These are phyloP conservation scores for Pestalotiopsis sp. DNA, from an alignment of 2,329 filamentous ascomycete genomes.

Conservation along the genomic window DNA sequence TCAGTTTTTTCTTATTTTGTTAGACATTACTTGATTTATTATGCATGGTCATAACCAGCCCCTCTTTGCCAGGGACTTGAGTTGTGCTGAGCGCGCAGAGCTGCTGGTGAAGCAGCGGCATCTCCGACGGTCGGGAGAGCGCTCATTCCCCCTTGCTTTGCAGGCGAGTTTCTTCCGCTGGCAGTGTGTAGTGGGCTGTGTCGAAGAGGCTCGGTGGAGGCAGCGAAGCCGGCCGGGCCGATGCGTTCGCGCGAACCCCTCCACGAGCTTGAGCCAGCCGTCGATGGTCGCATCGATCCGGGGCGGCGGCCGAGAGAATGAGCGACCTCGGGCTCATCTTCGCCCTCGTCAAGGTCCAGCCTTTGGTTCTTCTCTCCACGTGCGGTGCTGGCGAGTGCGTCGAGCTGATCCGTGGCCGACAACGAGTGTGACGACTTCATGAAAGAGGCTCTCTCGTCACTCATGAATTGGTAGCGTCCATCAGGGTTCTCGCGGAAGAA, in stretches of 20 bases:
- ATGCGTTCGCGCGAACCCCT: conserved; percentile 35
- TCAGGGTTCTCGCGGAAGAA: conserved; percentile 93
- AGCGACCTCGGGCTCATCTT: conserved; percentile 68
- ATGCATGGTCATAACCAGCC: conserved; percentile 49
- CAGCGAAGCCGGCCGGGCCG: background rate
- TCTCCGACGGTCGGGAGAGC: background rate
- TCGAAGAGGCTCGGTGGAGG: background rate
- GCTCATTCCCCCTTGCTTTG: background rate
- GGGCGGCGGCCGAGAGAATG: conserved; percentile 53
- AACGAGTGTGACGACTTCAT: conserved; percentile 94
- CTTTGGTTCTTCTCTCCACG: conserved; percentile 72
- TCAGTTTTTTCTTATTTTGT: background rate
- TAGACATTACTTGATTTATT: background rate
- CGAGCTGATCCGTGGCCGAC: conserved; percentile 77
- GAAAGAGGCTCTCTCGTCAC: conserved; percentile 92
- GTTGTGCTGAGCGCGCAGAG: conserved; percentile 40
- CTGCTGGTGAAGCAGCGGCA: conserved; percentile 29
- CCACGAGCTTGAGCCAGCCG: conserved; percentile 23
- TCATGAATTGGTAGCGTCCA: conserved; percentile 93
- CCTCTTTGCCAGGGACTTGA: conserved; percentile 56
- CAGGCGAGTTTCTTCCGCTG: background rate
- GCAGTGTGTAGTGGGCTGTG: background rate
- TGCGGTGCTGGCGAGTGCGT: conserved; percentile 86
- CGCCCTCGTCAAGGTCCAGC: conserved; percentile 68
- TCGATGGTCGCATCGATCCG: conserved; percentile 28